These are phyloP conservation scores for Anthracocystis walkeri DNA, from an alignment of 1,284 basidiomycete genomes.

Conservation along the genomic window DNA sequence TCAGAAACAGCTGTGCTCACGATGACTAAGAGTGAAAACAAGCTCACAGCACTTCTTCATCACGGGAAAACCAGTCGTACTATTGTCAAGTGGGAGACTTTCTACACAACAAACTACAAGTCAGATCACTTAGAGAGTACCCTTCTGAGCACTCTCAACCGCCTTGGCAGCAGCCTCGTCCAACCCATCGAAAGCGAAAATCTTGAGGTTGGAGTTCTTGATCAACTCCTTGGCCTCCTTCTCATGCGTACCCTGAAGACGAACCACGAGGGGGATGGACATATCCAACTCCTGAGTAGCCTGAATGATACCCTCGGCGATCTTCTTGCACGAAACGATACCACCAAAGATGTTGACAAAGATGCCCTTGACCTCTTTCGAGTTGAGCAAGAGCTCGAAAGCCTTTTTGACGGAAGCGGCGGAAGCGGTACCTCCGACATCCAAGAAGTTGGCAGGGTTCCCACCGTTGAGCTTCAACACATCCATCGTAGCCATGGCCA, in stretches of 20 bases:
- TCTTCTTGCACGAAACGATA: constrained; percentile 95
- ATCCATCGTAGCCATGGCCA: constrained; percentile 99
- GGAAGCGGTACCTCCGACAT: constrained; percentile 96
- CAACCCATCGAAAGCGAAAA: constrained; percentile 52
- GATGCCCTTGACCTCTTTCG: constrained; percentile 94
- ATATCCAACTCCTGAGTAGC: constrained; percentile 91
- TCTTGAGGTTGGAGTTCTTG: constrained; percentile 83
- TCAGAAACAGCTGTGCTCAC: too few relatives aligned
- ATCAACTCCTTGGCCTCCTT: constrained; percentile 87
- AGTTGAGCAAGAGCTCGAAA: constrained; percentile 91
- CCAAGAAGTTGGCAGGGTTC: constrained; percentile 97
- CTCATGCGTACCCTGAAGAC: constrained; percentile 97
- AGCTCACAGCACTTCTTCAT: background rate
- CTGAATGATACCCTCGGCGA: constrained; percentile 87
- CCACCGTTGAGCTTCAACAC: constrained; percentile 80
- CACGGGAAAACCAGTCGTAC: background rate
- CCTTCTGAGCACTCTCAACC: constrained; percentile 52
- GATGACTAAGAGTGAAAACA: too few relatives aligned
- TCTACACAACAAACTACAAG: background rate
- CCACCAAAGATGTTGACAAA: constrained; percentile 87
- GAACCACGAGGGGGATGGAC: constrained; percentile 88
- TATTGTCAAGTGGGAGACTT: background rate
- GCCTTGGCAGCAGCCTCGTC: constrained; percentile 55
- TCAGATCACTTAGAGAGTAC: constrained; percentile 15
- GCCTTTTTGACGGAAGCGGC: constrained; percentile 99